Evolutionary conservation across 768 basidiomycete species (phyloP), one percentile per base, ranked within the genome.

Genomic region (Kwoniella newhampshirensis): DNA sequence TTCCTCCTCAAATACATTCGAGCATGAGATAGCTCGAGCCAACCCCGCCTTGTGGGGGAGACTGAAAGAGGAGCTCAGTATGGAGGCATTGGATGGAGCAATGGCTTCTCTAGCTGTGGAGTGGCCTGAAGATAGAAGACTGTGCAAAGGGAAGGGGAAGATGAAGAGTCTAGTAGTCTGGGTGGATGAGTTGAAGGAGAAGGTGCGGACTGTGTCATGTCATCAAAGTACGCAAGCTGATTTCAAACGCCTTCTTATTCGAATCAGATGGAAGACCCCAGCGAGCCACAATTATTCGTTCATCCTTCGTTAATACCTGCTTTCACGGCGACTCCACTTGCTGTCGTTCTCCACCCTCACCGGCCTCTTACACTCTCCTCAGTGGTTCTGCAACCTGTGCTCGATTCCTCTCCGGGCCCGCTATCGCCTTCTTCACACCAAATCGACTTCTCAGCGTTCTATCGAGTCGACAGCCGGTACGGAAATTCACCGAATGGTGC

Each of bases 101-200:
- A 25, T 57, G 0, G 40, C 47, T 27, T n/a, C n/a, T n/a, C 44
- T 65, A n/a, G 64, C 59, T 9, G 48, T 69, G 3, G 35, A 46
- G 17, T 70, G 64, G 62, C 60, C 64, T 1, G 48, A 57, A 30
- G 67, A 69, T 42, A 46, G 62, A 30, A 45, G 68, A 13, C 48
- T 66, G 36, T 43, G 50, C 23, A 57, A 54, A 43, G 57, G 62
- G 9, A 64, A 58, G 42, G 49, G 37, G 1, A 58, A 42, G 26
- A 28, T 41, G 13, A 23, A 54, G 21, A 66, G 28, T 42, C 37
- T 69, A 12, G 43, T 63, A 4, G 44, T 66, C 2, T 62, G 64
- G 59, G 62, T 66, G 7, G 45, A 63, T 20, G 32, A 35, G 28
- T 3, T 11, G 12, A 26, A 45, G 28, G 51, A 54, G 46, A 21